Conservation (phyloP, 306 rosid genomes). For the Prunus padus region DNA sequence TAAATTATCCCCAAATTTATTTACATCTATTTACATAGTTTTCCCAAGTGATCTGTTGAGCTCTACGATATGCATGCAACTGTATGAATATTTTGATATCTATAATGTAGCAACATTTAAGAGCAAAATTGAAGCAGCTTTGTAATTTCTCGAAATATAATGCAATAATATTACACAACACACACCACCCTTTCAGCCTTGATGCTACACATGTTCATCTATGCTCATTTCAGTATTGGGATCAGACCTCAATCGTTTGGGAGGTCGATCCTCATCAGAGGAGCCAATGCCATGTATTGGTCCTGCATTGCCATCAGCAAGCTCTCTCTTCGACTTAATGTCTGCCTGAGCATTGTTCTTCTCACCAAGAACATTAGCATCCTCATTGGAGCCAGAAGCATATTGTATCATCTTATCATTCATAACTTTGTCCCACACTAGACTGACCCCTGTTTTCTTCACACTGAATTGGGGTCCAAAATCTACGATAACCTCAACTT, state of each 20-base stretch:
- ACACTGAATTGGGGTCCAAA: conserved; percentile 10
- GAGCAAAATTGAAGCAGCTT: too few species aligned
- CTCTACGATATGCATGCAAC: neutral
- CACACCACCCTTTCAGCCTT: neutral
- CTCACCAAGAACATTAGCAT: neutral
- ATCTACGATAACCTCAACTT: conserved; percentile 16
- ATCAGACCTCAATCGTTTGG: neutral
- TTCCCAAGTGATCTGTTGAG: neutral
- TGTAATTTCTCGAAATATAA: too few species aligned
- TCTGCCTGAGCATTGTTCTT: neutral
- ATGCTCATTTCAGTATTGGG: neutral
- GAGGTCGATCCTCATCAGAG: neutral
- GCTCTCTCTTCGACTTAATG: neutral
- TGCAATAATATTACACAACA: too few species aligned
- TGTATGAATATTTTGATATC: too few species aligned
- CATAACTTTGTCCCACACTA: neutral
- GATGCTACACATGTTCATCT: neutral
- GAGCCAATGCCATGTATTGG: neutral
- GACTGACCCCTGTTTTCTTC: conserved; percentile 20
- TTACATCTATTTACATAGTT: too few species aligned
- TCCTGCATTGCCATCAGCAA: neutral
- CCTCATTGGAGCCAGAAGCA: neutral
- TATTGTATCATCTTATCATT: neutral
- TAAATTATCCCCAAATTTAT: too few species aligned
- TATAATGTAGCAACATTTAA: too few species aligned